Evolutionary conservation across 2,329 filamentous ascomycete species (phyloP), one percentile per base, ranked within the genome.

Genomic region (Cercospora beticola): DNA sequence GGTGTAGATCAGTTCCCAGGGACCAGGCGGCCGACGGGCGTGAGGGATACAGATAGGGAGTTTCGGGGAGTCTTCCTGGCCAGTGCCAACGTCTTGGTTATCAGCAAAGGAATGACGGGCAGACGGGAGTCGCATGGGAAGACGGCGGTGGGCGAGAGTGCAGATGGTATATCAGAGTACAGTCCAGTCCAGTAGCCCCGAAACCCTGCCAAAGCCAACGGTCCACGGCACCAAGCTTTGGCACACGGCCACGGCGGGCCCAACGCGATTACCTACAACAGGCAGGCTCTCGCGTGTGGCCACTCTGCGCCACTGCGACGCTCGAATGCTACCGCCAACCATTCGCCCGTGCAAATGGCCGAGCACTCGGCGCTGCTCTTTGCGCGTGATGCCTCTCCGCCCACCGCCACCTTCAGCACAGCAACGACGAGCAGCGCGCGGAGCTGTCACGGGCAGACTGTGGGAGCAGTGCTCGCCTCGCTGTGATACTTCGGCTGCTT

Each of bases 1-100:
- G 46, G 31, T 52, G 62, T 67, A 26, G 69, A 68, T 70, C 56
- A 40, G 7, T 57, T 60, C 54, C 62, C 30, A 54, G 59, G 30
- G 58, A 46, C 36, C 56, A 36, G 60, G 64, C 54, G n/a, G 54
- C 30, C 60, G 66, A 58, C 26, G 28, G 58, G 62, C 52, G 43
- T 21, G 52, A 40, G 62, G 56, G 64, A 52, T 60, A 31, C 16
- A 18, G 56, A 61, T 60, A 60, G 36, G 54, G 26, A 26, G 33
- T 8, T 18, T 12, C 12, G 21, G 23, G 14, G 12, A 56, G 61
- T 3, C 52, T 30, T 36, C n/a, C 18, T 57, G 54, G 54, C 54
- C 54, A 16, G 1, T 57, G 1, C 54, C 54, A 18, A 7, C 26
- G 18, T 28, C 21, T 16, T 21, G 54, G 49, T 40, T 64, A 58